Evolutionary conservation across 257 asterid genomes (phyloP).

Genomic region (Plantago elongata): DNA sequence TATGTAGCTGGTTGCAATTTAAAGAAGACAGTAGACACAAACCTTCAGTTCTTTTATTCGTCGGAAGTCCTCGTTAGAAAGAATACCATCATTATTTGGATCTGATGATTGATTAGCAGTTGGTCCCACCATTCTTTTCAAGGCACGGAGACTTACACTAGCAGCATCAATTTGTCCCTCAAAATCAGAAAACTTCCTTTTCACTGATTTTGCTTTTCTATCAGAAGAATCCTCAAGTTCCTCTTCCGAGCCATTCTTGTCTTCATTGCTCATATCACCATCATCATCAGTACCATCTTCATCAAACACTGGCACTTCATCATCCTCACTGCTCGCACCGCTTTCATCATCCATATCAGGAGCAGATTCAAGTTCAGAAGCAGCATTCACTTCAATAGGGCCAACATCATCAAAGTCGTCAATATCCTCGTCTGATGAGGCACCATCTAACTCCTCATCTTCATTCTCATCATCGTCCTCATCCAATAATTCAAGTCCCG

Average conservation of each 20-base stretch:
- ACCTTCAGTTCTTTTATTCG: slow-evolving; percentile 85
- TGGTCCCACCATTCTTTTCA: slow-evolving; percentile 70
- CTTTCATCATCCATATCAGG: slow-evolving; percentile 28
- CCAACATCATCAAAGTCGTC: slow-evolving; percentile 31
- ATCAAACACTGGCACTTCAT: slow-evolving; percentile 34
- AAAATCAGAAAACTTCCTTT: slow-evolving; percentile 36
- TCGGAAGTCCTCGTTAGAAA: slow-evolving; percentile 90
- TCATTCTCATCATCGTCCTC: slow-evolving; percentile 41
- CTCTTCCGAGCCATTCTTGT: slow-evolving; percentile 6
- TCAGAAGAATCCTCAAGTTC: slow-evolving; percentile 13
- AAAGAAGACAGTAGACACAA: slow-evolving; percentile 23
- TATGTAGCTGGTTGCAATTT: slow-evolving; percentile 9
- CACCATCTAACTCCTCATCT: slow-evolving; percentile 27
- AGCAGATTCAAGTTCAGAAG: slow-evolving; percentile 38
- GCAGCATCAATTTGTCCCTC: slow-evolving; percentile 57
- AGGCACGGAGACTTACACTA: slow-evolving; percentile 62
- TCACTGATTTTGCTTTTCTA: slow-evolving; percentile 19
- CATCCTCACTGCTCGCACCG: slow-evolving; percentile 32
- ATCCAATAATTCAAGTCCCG: slow-evolving; percentile 77
- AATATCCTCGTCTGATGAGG: slow-evolving; percentile 28
- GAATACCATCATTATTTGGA: slow-evolving; percentile 54
- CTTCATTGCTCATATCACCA: slow-evolving; percentile 27
- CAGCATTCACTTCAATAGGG: slow-evolving; percentile 29
- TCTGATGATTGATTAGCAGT: slow-evolving; percentile 28
- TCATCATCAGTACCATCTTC: slow-evolving; percentile 32